Evolutionary conservation across 1,284 basidiomycete genomes (phyloP), one percentile per base, ranked within the genome.

Genomic region (Kwoniella shivajii): DNA sequence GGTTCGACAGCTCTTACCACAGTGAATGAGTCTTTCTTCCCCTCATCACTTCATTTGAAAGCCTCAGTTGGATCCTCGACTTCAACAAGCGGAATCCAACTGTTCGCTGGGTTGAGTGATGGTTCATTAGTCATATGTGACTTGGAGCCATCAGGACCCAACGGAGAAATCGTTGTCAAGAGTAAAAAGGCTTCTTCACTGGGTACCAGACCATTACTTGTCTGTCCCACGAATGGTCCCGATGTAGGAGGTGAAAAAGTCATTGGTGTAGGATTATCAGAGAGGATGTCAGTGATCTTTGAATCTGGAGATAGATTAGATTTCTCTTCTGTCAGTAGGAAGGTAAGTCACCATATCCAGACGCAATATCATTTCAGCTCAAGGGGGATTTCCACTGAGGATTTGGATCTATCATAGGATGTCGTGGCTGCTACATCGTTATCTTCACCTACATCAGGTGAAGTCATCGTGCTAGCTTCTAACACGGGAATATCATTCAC

Each of bases 31-130:
- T 6, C 38, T 2, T 62, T 45, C 14, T 71, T 55, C 57, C 66
- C 67, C 1, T 18, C 54, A 2, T 74, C 69, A 0, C 62, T 70
- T 6, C 24, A 66, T 3, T 82, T 84, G 2, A 68, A 57, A 11
- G 38, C 38, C 1, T 51, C 47, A 0, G 9, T 34, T 4, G 27
- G 24, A 6, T 10, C 7, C 64, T 63, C 14, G 51, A 70, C 13
- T 75, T 82, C 44, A 72, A 54, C 77, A 78, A 53, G 60, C 42
- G 57, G 52, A 2, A 80, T 84, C 0, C 83, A 87, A 61, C 80
- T 97, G 5, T 79, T 97, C 20, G 85, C 86, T 9, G 93, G 92
- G 0, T 79, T 94, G 4, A 85, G 84, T 5, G 86, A 96, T 72
- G 94, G 94, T 1, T 84, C 84, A 3, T 80, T 95, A n/a, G 82